Percentiles rank a stretch among this genome's conserved stretches.
Evolutionary conservation across 768 basidiomycete genomes (phyloP).

Genomic region (Termitomyces sp.): DNA sequence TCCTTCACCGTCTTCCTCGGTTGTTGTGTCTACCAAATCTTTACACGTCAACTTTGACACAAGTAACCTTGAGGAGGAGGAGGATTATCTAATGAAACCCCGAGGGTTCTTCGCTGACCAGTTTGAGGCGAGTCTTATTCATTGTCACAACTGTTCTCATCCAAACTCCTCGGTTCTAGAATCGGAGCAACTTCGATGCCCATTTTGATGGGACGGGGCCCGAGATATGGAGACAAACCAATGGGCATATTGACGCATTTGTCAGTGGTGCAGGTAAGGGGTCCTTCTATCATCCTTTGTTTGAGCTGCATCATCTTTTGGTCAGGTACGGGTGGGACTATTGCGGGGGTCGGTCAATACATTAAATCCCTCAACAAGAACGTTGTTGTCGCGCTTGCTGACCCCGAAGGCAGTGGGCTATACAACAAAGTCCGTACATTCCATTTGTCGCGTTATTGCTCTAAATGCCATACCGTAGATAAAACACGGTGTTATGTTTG

Average conservation of each 20-base stretch:
- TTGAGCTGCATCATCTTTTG: neutral
- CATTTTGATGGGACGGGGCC: slow-evolving; percentile 90
- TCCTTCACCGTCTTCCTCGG: slow-evolving; percentile 38
- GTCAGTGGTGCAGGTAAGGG: slow-evolving; percentile 79
- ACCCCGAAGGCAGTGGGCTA: slow-evolving; percentile 92
- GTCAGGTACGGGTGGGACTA: slow-evolving; percentile 91
- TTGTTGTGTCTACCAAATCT: slow-evolving; percentile 50
- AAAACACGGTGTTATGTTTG: slow-evolving; percentile 93
- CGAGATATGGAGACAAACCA: slow-evolving; percentile 92
- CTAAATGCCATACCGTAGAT: slow-evolving; percentile 36
- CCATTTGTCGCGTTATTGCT: neutral
- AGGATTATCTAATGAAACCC: slow-evolving; percentile 44
- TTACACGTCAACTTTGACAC: slow-evolving; percentile 31
- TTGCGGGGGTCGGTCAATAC: slow-evolving; percentile 78
- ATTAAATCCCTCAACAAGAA: slow-evolving; percentile 70
- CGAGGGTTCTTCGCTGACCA: slow-evolving; percentile 95
- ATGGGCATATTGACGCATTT: slow-evolving; percentile 77
- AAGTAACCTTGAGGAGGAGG: slow-evolving; percentile 28
- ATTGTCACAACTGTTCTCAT: neutral
- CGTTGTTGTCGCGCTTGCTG: slow-evolving; percentile 70
- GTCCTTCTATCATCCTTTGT: neutral
- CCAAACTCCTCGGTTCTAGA: slow-evolving; percentile 34
- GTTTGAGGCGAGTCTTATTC: slow-evolving; percentile 54
- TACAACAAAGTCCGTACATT: slow-evolving; percentile 72
- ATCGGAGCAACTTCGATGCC: slow-evolving; percentile 83